Conservation (phyloP, 352 stramenopile genomes). For the Pilasporangium apinafurcum region DNA sequence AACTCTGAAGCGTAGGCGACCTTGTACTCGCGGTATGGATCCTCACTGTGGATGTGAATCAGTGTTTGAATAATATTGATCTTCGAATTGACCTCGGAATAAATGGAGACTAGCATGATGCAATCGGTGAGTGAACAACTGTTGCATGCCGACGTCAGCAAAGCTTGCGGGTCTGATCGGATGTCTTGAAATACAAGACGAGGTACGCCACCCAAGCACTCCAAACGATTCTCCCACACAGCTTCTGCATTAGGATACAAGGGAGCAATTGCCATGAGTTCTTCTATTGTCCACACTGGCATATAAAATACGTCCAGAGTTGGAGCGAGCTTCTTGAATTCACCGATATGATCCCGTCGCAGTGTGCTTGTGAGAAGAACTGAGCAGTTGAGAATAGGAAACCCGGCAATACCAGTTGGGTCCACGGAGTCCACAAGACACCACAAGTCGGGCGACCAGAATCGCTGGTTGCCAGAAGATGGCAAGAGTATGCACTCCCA, state of each 20-base stretch:
- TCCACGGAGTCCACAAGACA: slow-evolving; percentile 19
- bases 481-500: slow-evolving; percentile 3
- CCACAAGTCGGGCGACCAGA: slow-evolving; percentile 19
- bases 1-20: slow-evolving; percentile 24
- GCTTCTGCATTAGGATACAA: slow-evolving; percentile 13
- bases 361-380: slow-evolving; percentile 18
- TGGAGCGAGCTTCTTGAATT: slow-evolving; percentile 24
- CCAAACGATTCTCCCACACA: slow-evolving; percentile 14
- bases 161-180: slow-evolving; percentile 8
- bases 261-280: slow-evolving; percentile 14
- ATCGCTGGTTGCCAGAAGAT: slow-evolving; percentile 3
- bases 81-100: slow-evolving; percentile 17
- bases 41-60: slow-evolving; percentile 27
- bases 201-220: slow-evolving; percentile 19
- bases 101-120: slow-evolving; percentile 16
- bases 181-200: slow-evolving; percentile 23
- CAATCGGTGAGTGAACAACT: slow-evolving; percentile 24
- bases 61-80: slow-evolving; percentile 21
- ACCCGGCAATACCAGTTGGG: slow-evolving; percentile 9
- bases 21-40: slow-evolving; percentile 13
- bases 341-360: slow-evolving; percentile 18
- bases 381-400: slow-evolving; percentile 8
- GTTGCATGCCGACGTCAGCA: slow-evolving; percentile 12
- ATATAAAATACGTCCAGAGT: slow-evolving; percentile 23
- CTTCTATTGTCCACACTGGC: slow-evolving; percentile 20